phyloP scores from a whole-genome alignment of 2,329 filamentous ascomycete genomes.

The Epichloe bromicola region DNA sequence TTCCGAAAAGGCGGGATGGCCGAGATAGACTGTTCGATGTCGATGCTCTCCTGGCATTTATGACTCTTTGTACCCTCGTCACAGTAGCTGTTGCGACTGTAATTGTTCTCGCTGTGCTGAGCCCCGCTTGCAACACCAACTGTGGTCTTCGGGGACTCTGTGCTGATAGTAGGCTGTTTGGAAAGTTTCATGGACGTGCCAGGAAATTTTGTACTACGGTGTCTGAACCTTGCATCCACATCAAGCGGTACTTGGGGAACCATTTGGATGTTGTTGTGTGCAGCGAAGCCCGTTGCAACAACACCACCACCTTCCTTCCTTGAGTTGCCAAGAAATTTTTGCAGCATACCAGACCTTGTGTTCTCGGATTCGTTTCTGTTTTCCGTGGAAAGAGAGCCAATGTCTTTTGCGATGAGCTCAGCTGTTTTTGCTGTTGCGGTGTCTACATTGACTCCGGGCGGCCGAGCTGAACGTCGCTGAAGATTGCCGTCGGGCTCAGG shows the following conservation, averaged over 20 bases:
- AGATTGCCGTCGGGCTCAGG: neutral
- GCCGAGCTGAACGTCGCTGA: neutral
- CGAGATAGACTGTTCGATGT: neutral
- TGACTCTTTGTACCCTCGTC: neutral
- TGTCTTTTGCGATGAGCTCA: neutral
- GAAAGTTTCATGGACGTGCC: slow-evolving; percentile 23
- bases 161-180: slow-evolving; percentile 28
- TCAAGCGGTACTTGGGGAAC: slow-evolving; percentile 24
- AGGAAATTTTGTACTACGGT: slow-evolving; percentile 21
- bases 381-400: neutral
- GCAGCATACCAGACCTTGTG: slow-evolving; percentile 8
- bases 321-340: neutral
- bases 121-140: slow-evolving; percentile 33
- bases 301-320: neutral
- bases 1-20: no score
- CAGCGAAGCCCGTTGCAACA: neutral
- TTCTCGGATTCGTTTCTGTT: neutral
- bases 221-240: slow-evolving; percentile 22
- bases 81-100: neutral
- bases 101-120: slow-evolving; percentile 1
- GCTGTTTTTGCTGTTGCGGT: neutral
- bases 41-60: slow-evolving; percentile 3
- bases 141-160: slow-evolving; percentile 21
- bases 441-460: neutral
- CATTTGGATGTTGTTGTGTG: slow-evolving; percentile 6